These are phyloP conservation scores for Aspergillus sp. DNA, from an alignment of 2,329 filamentous ascomycete species.

Conservation along the genomic window DNA sequence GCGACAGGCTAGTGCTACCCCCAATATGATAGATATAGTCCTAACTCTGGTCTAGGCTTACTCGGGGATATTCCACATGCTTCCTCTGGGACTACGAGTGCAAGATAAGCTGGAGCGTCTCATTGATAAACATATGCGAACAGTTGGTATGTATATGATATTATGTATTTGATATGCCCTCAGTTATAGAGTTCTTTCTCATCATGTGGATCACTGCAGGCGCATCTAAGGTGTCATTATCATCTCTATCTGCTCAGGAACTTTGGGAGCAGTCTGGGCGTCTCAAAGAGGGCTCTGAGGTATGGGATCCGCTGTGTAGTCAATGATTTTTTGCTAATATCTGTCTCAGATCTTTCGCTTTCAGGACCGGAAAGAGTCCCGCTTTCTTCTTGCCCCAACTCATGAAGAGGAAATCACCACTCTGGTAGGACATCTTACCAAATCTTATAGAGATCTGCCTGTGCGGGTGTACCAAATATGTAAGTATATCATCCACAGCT, in stretches of 20 bases:
- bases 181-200: not conserved
- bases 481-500: constrained; percentile 41
- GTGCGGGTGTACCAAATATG: constrained; percentile 87
- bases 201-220: constrained; percentile 47
- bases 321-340: too few relatives aligned
- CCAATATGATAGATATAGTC: not conserved
- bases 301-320: constrained; percentile 41
- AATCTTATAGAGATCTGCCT: constrained; percentile 84
- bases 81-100: constrained; percentile 82
- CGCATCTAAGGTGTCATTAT: constrained; percentile 79
- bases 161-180: too few relatives aligned
- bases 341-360: constrained; percentile 71
- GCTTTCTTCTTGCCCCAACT: constrained; percentile 81
- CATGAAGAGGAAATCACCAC: constrained; percentile 96
- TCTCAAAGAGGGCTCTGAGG: constrained; percentile 74
- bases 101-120: constrained; percentile 84
- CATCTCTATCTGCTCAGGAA: constrained; percentile 79
- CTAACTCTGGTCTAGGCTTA: constrained; percentile 61
- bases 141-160: constrained; percentile 62
- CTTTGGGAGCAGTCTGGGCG: constrained; percentile 85
- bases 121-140: constrained; percentile 86
- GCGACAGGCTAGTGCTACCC: constrained; percentile 59
- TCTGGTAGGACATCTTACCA: constrained; percentile 70
- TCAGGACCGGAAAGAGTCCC: constrained; percentile 71
- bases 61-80: constrained; percentile 86